phyloP scores from a whole-genome alignment of 805 yeast species.

The Yarrowia phangngaensis region DNA sequence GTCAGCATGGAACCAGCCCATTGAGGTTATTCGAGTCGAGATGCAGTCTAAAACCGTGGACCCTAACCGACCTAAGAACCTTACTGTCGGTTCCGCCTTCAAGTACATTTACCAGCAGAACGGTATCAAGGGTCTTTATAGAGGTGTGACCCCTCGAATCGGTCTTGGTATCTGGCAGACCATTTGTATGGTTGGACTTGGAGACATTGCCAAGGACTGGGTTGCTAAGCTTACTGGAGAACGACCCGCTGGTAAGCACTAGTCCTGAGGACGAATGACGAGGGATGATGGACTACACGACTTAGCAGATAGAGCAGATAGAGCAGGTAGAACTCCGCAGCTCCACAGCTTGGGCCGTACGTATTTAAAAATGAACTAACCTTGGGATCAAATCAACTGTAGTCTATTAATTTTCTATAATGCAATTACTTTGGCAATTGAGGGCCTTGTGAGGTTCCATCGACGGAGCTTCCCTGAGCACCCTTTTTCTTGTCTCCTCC shows the following conservation, averaged over 20 bases:
- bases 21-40: conserved; percentile 95
- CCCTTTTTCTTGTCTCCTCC: conserved; percentile 39
- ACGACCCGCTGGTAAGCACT: conserved; percentile 45
- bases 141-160: conserved; percentile 96
- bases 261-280: conserved; percentile 20
- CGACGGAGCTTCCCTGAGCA: conserved; percentile 21
- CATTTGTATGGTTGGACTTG: conserved; percentile 96
- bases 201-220: conserved; percentile 81
- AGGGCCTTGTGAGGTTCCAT: conserved; percentile 16
- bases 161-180: conserved; percentile 98
- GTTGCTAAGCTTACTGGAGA: conserved; percentile 63
- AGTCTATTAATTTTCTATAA: conserved; percentile 3
- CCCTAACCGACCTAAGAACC: conserved; percentile 91
- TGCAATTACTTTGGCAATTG: conserved; percentile 30
- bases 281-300: conserved; percentile 11
- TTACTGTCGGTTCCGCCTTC: conserved; percentile 71
- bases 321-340: conserved; percentile 24
- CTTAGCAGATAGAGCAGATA: neutral
- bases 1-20: conserved; percentile 98
- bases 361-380: too few species aligned
- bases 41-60: conserved; percentile 95
- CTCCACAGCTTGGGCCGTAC: too few species aligned
- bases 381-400: too few species aligned
- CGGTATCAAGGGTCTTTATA: conserved; percentile 85
- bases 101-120: conserved; percentile 76